phyloP scores from a whole-genome alignment of 208 protist genomes.

The Trypanosoma boissoni region DNA sequence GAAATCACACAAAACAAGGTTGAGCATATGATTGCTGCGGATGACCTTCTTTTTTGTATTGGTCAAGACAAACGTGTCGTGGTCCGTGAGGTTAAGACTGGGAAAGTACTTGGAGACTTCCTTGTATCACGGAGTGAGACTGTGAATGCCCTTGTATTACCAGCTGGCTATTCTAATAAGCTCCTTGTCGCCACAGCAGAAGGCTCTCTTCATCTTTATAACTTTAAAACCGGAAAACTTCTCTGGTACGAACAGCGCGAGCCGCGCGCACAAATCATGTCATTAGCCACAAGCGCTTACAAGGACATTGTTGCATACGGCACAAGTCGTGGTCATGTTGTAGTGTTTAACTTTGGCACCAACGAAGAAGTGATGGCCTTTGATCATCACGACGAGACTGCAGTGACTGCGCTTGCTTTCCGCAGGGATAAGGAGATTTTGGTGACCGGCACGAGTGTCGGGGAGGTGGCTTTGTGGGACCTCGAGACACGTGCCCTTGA shows the following conservation, averaged over 20 bases:
- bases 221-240: slow-evolving; percentile 77
- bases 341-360: slow-evolving; percentile 58
- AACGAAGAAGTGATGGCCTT: slow-evolving; percentile 76
- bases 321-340: slow-evolving; percentile 61
- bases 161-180: slow-evolving; percentile 83
- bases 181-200: slow-evolving; percentile 74
- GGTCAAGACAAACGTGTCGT: slow-evolving; percentile 73
- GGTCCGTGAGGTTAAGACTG: slow-evolving; percentile 65
- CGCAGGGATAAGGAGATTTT: slow-evolving; percentile 77
- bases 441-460: slow-evolving; percentile 65
- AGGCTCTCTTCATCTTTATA: slow-evolving; percentile 82
- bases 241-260: slow-evolving; percentile 52
- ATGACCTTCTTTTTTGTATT: slow-evolving; percentile 78
- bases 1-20: slow-evolving; percentile 47
- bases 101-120: slow-evolving; percentile 59
- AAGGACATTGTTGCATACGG: slow-evolving; percentile 88
- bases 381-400: slow-evolving; percentile 44
- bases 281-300: slow-evolving; percentile 61
- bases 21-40: slow-evolving; percentile 56
- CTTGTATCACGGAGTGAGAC: slow-evolving; percentile 56
- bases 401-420: slow-evolving; percentile 83
- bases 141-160: slow-evolving; percentile 46
- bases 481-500: slow-evolving; percentile 77
- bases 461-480: slow-evolving; percentile 87
- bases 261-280: slow-evolving; percentile 33